These are phyloP conservation scores for Liquidambar formosana DNA, from an alignment of 164 flowering plant genomes.

Conservation along the genomic window DNA sequence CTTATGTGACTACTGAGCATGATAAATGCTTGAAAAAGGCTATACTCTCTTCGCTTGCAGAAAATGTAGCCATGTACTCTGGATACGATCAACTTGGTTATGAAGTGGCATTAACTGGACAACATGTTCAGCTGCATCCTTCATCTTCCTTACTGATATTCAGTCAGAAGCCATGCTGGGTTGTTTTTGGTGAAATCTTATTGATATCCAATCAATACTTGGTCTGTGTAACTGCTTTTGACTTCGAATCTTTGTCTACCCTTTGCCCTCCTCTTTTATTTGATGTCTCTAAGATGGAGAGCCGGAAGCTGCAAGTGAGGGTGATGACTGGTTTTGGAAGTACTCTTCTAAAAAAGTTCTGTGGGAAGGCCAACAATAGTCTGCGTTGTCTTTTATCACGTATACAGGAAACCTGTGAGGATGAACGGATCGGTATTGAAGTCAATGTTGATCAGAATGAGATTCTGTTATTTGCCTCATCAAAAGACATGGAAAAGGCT, in stretches of 20 bases:
- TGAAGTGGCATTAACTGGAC: slow-evolving; percentile 77
- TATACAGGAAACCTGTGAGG: slow-evolving; percentile 41
- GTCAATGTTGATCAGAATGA: slow-evolving; percentile 58
- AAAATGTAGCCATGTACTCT: slow-evolving; percentile 87
- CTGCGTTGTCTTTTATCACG: slow-evolving; percentile 50
- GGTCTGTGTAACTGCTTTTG: slow-evolving; percentile 85
- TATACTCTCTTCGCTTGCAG: slow-evolving; percentile 75
- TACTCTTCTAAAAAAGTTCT: slow-evolving; percentile 61
- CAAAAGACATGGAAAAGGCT: slow-evolving; percentile 48
- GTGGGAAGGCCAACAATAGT: slow-evolving; percentile 66
- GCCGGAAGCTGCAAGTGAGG: slow-evolving; percentile 43
- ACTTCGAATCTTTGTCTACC: slow-evolving; percentile 46
- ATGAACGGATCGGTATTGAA: slow-evolving; percentile 62
- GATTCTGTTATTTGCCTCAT: slow-evolving; percentile 57
- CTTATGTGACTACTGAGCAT: slow-evolving; percentile 38
- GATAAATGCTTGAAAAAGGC: slow-evolving; percentile 55
- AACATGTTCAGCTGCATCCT: slow-evolving; percentile 81
- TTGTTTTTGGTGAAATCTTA: slow-evolving; percentile 79
- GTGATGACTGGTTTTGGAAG: slow-evolving; percentile 59
- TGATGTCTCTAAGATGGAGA: slow-evolving; percentile 50
- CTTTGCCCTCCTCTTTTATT: slow-evolving; percentile 65
- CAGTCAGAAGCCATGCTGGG: slow-evolving; percentile 80
- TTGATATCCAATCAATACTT: slow-evolving; percentile 63
- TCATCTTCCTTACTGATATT: slow-evolving; percentile 79
- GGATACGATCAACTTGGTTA: slow-evolving; percentile 87